Conservation (phyloP, 2,329 filamentous ascomycete species). For the Beauveria scarabaeidicola region DNA sequence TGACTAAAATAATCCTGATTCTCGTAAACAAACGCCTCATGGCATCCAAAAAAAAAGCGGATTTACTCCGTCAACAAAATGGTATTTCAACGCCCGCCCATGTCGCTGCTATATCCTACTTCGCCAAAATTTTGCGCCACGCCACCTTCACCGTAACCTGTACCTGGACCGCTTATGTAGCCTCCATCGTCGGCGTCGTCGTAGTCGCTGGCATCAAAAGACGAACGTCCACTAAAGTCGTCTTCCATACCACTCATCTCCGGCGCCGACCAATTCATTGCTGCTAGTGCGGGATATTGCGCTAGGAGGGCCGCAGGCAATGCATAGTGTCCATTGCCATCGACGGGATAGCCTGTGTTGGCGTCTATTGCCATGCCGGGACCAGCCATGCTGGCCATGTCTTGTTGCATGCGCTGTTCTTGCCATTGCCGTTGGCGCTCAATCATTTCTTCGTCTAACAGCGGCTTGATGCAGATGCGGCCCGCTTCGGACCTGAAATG, state of each 20-base stretch:
- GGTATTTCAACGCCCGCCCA: constrained; percentile 26
- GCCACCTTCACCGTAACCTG: constrained; percentile 48
- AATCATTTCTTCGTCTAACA: constrained; percentile 86
- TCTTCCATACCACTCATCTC: constrained; percentile 65
- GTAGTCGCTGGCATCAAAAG: constrained; percentile 74
- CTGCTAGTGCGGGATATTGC: constrained; percentile 89
- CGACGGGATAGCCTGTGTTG: constrained; percentile 49
- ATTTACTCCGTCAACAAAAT: not conserved
- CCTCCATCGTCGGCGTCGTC: constrained; percentile 65
- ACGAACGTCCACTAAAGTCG: constrained; percentile 69
- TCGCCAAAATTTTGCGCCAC: constrained; percentile 48
- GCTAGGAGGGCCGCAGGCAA: constrained; percentile 83
- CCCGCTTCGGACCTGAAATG: constrained; percentile 96
- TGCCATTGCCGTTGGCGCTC: constrained; percentile 70
- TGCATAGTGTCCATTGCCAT: constrained; percentile 49
- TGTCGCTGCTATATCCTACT: constrained; percentile 44
- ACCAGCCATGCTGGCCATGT: constrained; percentile 51
- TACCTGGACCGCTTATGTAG: constrained; percentile 55
- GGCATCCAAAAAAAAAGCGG: not conserved
- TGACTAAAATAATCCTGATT: not conserved
- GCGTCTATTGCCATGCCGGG: constrained; percentile 50
- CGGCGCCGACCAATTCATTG: constrained; percentile 66
- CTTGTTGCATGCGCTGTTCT: constrained; percentile 61
- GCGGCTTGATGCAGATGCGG: constrained; percentile 91
- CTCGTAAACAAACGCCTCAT: not conserved